Evolutionary conservation across 331 rosid genomes (phyloP), one percentile per base, ranked within the genome.

Genomic region (Dryas integrifolia): DNA sequence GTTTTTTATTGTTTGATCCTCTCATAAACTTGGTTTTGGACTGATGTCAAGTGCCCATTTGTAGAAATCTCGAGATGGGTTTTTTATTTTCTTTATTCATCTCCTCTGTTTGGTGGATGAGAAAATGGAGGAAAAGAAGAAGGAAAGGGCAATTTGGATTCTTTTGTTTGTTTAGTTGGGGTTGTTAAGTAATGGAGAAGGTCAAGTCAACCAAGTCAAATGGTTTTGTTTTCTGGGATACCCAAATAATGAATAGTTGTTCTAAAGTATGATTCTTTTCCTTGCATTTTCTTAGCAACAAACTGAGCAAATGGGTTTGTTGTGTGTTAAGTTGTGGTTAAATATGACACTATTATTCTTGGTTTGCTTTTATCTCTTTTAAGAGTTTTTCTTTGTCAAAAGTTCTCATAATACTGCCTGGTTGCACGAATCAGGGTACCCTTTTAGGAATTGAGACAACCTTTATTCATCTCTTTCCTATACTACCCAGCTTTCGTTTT

Each of bases 401-500:
- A 69, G 0, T 8, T 13, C 43, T 7, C 4, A 7, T 59, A 26
- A 6, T 7, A 35, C 15, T 26, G 2, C 3, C 35, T 30, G 35
- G 35, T 30, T 30, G 35, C n/a, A 9, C n/a, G 7, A 50, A 13
- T 5, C 16, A 14, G 6, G 55, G 55, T 30, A 30, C 35, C 16
- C 6, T n/a, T 66, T 57, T 78, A 72, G 35, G 76, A 38, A 72
- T 72, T 69, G 35, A 15, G 46, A 21, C 16, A 3, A 26, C 40
- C 58, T 12, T 60, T 58, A 30, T 30, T 30, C 35, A 30, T 30
- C 2, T 30, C 35, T 30, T 30, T 30, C 3, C 69, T 67, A 15
- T 68, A 41, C 35, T 43, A 30, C 15, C 58, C 10, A 65, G 52
- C 47, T 68, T 77, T 81, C 78, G 68, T 82, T 38, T 30, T 12